A percentile compares a stretch with the other conserved stretches of the same genome.
Conservation (phyloP, 352 stramenopile species). For the Albugo candida region DNA sequence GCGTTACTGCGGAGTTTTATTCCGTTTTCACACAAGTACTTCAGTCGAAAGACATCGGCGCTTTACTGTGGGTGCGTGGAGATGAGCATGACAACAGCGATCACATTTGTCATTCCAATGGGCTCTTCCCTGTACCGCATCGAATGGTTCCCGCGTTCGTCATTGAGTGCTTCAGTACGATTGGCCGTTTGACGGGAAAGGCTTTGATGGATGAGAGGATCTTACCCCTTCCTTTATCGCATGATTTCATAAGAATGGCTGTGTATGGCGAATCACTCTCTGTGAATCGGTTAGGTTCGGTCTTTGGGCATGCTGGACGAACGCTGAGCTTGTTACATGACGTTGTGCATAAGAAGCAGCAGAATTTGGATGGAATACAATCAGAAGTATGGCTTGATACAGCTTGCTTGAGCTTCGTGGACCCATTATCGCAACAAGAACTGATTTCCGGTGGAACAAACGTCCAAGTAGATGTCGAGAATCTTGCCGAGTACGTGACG, state of each 20-base stretch:
- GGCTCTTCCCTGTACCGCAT: constrained; percentile 54
- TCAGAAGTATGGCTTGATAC: constrained; percentile 33
- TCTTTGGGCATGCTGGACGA: constrained; percentile 44
- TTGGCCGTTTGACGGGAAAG: constrained; percentile 61
- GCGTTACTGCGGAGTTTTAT: constrained; percentile 71
- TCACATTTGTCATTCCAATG: constrained; percentile 57
- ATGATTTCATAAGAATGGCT: constrained; percentile 62
- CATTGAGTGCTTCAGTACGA: constrained; percentile 57
- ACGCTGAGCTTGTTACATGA: constrained; percentile 39
- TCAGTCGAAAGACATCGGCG: constrained; percentile 30
- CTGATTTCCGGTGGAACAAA: constrained; percentile 22
- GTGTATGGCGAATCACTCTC: constrained; percentile 27
- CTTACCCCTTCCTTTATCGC: constrained; percentile 46
- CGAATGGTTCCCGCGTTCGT: constrained; percentile 13
- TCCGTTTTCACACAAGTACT: constrained; percentile 51
- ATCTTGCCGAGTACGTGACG: constrained; percentile 33
- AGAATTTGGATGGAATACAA: constrained; percentile 41
- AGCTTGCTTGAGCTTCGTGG: constrained; percentile 52
- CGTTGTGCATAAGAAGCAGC: constrained; percentile 12
- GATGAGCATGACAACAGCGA: constrained; percentile 19
- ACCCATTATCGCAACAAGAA: constrained; percentile 52
- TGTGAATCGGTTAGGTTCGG: constrained; percentile 23
- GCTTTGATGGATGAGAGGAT: constrained; percentile 66
- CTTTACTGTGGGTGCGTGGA: constrained; percentile 31
- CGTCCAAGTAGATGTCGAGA: constrained; percentile 26